Evolutionary conservation across 83 land plant genomes (phyloP).

Genomic region (Thuja plicata): DNA sequence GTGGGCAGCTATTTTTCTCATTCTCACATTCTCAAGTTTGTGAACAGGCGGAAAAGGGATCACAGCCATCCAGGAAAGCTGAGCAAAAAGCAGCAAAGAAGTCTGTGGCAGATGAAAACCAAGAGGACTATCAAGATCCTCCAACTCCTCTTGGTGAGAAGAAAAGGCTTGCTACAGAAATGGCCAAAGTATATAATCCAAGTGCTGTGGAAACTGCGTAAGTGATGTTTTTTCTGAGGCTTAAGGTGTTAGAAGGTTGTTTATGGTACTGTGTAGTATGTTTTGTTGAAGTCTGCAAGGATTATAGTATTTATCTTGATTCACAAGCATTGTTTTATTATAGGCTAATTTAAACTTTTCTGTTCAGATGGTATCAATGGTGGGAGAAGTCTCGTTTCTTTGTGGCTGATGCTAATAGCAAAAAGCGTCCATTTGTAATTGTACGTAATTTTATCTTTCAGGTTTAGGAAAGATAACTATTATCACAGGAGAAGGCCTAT

Average conservation of each 20-base stretch:
- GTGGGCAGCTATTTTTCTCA: background rate
- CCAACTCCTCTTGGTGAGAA: conserved; percentile 73
- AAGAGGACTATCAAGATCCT: conserved; percentile 73
- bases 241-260: background rate
- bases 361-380: conserved; percentile 84
- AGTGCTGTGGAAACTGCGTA: conserved; percentile 82
- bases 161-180: conserved; percentile 68
- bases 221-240: conserved; percentile 12
- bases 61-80: conserved; percentile 45
- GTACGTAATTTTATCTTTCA: conserved; percentile 36
- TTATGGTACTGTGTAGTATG: background rate
- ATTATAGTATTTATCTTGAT: background rate
- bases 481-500: background rate
- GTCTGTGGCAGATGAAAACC: conserved; percentile 53
- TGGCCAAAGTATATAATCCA: conserved; percentile 84
- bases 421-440: conserved; percentile 76
- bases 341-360: background rate
- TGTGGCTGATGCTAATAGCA: conserved; percentile 72
- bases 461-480: background rate
- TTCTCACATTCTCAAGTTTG: background rate
- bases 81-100: conserved; percentile 55
- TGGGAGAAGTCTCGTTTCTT: conserved; percentile 88
- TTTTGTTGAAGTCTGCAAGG: conserved; percentile 2
- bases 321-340: background rate
- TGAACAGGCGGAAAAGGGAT: conserved; percentile 42